A percentile compares a stretch with the other conserved stretches of the same genome.
Conservation (phyloP, 305 asterid genomes). For the Rubia peregrina region DNA sequence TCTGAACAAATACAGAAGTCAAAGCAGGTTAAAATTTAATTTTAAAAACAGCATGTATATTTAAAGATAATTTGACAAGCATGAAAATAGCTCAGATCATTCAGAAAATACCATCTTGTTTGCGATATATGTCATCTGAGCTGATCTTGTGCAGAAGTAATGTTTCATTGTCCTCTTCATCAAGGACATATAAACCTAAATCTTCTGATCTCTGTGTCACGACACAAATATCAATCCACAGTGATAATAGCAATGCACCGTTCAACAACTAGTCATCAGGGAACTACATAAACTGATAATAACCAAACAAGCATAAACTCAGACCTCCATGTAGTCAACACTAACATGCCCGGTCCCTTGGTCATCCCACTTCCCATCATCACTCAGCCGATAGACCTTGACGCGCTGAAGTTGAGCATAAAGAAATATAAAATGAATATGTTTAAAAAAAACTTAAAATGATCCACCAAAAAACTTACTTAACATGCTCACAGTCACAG, state of each 20-base stretch:
- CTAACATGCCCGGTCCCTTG: constrained; percentile 99
- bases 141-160: constrained; percentile 84
- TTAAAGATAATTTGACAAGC: neutral
- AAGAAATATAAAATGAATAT: neutral
- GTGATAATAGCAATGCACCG: constrained; percentile 8
- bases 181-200: constrained; percentile 70
- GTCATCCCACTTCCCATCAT: constrained; percentile 97
- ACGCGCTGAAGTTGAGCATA: constrained; percentile 57
- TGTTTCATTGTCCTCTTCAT: constrained; percentile 89
- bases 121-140: constrained; percentile 86
- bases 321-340: constrained; percentile 85
- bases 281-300: neutral
- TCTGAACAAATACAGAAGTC: constrained; percentile 35
- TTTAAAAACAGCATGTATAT: too few species aligned
- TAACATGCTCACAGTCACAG: neutral
- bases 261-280: neutral
- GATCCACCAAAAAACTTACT: neutral
- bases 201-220: constrained; percentile 88
- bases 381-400: constrained; percentile 88
- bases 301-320: constrained; percentile 12
- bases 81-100: neutral
- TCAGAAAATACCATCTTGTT: constrained; percentile 75
- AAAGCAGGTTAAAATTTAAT: neutral
- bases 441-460: neutral
- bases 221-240: constrained; percentile 19